Conservation (phyloP, 2,329 filamentous ascomycete genomes). For the Graphilbum ipis-grandicollis region DNA sequence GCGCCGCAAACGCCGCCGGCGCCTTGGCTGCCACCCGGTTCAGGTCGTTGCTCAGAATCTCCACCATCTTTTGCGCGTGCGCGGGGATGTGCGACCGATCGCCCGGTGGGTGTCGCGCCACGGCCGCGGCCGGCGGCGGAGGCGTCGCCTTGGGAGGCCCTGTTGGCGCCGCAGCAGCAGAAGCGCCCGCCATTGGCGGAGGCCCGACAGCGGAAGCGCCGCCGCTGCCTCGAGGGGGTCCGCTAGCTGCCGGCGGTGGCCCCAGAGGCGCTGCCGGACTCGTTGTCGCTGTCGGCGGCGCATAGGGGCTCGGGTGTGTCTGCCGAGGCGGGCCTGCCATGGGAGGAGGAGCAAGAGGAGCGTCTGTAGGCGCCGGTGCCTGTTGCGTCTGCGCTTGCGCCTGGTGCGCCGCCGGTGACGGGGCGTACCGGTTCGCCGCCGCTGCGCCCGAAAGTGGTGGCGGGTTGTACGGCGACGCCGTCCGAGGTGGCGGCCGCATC, state of each 20-base stretch:
- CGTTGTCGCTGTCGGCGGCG: constrained; percentile 20
- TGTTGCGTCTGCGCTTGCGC: constrained; percentile 22
- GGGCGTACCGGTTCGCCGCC: constrained; percentile 61
- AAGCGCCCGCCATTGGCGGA: constrained; percentile 16
- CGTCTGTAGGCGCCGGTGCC: constrained; percentile 18
- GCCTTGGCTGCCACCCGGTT: constrained; percentile 74
- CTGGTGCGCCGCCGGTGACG: constrained; percentile 39
- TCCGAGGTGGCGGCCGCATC: constrained; percentile 47
- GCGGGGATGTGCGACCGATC: constrained; percentile 80
- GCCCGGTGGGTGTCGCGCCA: constrained; percentile 57
- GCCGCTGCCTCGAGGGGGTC: constrained; percentile 18
- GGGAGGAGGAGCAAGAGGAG: not conserved
- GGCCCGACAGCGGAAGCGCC: no score
- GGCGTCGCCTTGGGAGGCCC: constrained; percentile 26
- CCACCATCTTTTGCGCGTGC: constrained; percentile 59
- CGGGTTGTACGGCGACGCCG: constrained; percentile 72
- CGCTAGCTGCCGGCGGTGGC: constrained; percentile 9
- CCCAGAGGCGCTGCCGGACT: constrained; percentile 4
- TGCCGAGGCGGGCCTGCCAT: not conserved
- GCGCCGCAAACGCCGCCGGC: constrained; percentile 67
- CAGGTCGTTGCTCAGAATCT: constrained; percentile 70
- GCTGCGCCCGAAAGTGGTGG: constrained; percentile 53
- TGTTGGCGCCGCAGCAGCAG: constrained; percentile 11
- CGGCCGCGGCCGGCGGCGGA: constrained; percentile 9
- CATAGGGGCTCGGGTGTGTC: no score